These are phyloP conservation scores for Xylariales sp. DNA, from an alignment of 2,329 filamentous ascomycete genomes.

Conservation along the genomic window DNA sequence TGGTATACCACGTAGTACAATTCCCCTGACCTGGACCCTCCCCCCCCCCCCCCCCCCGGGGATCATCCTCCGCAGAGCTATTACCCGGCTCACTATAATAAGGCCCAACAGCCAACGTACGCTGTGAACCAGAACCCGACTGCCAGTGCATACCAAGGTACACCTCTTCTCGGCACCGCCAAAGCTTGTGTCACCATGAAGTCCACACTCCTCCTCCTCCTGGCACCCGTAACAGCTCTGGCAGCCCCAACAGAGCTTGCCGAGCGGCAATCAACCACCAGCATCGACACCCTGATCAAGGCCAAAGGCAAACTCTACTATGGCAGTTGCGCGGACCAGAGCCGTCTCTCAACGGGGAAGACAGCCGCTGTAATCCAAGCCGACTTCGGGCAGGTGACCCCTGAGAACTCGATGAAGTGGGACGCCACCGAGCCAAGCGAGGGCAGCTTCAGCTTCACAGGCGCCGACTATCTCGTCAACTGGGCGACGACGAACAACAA, in stretches of 20 bases:
- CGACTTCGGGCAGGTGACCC: constrained; percentile 61
- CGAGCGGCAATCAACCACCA: constrained; percentile 37
- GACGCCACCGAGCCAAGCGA: constrained; percentile 39
- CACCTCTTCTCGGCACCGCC: too few species aligned
- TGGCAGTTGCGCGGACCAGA: constrained; percentile 53
- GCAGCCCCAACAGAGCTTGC: constrained; percentile 29
- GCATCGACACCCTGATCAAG: constrained; percentile 53
- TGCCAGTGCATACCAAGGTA: too few species aligned
- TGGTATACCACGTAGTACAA: too few species aligned
- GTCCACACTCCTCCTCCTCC: constrained; percentile 29
- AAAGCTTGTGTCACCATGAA: constrained; percentile 20
- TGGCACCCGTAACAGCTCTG: constrained; percentile 29
- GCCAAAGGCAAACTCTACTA: constrained; percentile 63
- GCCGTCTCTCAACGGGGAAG: constrained; percentile 41
- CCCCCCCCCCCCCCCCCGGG: too few species aligned
- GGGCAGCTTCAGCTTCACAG: constrained; percentile 49
- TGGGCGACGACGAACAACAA: constrained; percentile 53
- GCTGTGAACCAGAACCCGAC: too few species aligned
- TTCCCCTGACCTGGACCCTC: too few species aligned
- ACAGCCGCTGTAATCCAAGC: constrained; percentile 53
- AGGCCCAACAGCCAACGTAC: too few species aligned
- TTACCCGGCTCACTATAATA: too few species aligned
- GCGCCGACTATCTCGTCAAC: constrained; percentile 56
- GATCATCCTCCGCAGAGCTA: too few species aligned
- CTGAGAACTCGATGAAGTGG: constrained; percentile 71